These are phyloP conservation scores for Apostasia ramifera DNA, from an alignment of 106 monocot species.

Conservation along the genomic window DNA sequence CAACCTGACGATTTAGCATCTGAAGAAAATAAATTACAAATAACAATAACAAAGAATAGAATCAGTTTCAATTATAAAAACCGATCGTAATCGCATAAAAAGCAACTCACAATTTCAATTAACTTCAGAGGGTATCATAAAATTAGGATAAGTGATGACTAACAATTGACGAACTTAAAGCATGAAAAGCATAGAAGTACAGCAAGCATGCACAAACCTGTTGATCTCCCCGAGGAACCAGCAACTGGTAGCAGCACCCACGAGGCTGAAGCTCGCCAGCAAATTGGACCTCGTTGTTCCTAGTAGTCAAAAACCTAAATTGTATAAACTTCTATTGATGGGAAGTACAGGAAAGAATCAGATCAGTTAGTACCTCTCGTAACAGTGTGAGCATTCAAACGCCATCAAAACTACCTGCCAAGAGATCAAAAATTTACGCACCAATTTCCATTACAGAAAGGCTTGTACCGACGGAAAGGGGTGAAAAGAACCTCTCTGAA, in stretches of 20 bases:
- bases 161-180: too few relatives aligned
- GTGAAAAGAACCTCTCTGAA: slow-evolving; percentile 65
- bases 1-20: slow-evolving; percentile 90
- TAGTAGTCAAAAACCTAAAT: slow-evolving; percentile 8
- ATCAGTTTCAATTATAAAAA: too few relatives aligned
- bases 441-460: background rate
- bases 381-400: slow-evolving; percentile 91
- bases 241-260: slow-evolving; percentile 68
- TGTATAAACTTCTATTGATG: background rate
- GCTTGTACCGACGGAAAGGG: background rate
- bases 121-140: too few relatives aligned
- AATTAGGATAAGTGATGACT: too few relatives aligned
- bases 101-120: too few relatives aligned
- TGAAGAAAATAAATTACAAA: slow-evolving; percentile 12
- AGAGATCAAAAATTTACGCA: background rate
- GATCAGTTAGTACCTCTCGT: slow-evolving; percentile 51
- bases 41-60: background rate
- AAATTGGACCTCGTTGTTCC: slow-evolving; percentile 98
- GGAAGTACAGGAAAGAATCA: background rate
- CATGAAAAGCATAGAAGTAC: background rate
- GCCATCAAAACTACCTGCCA: slow-evolving; percentile 86
- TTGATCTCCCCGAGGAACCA: slow-evolving; percentile 45
- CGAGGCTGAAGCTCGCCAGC: slow-evolving; percentile 81
- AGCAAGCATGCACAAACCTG: slow-evolving; percentile 34
- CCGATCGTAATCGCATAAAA: too few relatives aligned